Conservation (phyloP, 2,329 filamentous ascomycete genomes). For the Aspergillus udagawae region DNA sequence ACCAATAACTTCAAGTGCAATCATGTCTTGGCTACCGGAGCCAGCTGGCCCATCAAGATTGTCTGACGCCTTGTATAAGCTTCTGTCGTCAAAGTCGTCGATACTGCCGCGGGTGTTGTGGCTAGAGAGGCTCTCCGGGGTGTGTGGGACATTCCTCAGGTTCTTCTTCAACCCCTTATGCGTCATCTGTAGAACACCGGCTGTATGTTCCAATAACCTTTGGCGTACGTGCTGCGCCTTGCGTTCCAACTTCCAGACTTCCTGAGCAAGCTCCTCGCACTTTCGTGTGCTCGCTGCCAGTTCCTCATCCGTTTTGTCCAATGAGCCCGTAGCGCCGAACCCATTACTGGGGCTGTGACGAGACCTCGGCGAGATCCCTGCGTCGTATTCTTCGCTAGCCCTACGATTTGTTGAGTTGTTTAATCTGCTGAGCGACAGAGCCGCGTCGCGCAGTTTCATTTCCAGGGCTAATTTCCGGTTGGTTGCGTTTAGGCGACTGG, state of each 20-base stretch:
- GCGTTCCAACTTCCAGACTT: conserved; percentile 76
- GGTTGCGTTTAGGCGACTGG: conserved; percentile 74
- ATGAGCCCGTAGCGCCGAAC: conserved; percentile 41
- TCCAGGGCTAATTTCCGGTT: conserved; percentile 82
- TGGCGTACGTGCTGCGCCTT: conserved; percentile 69
- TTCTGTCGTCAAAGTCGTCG: conserved; percentile 71
- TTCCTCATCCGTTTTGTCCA: conserved; percentile 65
- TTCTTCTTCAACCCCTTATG: conserved; percentile 70
- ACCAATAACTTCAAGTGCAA: conserved; percentile 49
- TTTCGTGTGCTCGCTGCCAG: conserved; percentile 69
- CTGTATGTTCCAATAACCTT: conserved; percentile 81
- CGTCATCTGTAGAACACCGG: conserved; percentile 85
- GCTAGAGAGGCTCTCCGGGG: conserved; percentile 70
- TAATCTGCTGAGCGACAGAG: conserved; percentile 77
- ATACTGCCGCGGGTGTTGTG: conserved; percentile 51
- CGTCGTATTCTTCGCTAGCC: conserved; percentile 40
- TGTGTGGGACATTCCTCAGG: conserved; percentile 59
- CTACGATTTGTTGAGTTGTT: conserved; percentile 63
- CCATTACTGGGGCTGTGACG: conserved; percentile 52
- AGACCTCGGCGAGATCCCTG: conserved; percentile 41
- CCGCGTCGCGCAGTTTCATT: conserved; percentile 90
- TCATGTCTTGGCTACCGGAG: conserved; percentile 19
- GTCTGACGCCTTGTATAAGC: conserved; percentile 67
- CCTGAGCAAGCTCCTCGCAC: conserved; percentile 78
- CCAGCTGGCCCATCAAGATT: conserved; percentile 51